Percentiles rank a stretch among this genome's conserved stretches.
Conservation (phyloP, 257 asterid genomes). For the Solanum lycopersicoides region DNA sequence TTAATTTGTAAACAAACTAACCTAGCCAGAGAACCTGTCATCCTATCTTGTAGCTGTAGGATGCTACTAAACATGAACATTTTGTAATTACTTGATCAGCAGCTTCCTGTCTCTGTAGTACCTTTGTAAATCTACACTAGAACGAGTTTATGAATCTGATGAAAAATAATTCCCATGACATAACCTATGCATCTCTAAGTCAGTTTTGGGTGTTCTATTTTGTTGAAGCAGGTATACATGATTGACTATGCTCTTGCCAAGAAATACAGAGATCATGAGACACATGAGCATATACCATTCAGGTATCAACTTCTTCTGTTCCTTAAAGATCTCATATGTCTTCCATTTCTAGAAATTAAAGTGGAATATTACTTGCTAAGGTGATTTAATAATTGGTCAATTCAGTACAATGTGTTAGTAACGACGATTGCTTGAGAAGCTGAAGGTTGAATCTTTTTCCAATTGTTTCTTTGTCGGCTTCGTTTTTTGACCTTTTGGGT, state of each 20-base stretch:
- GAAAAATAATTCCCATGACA: not conserved
- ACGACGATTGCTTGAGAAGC: not conserved
- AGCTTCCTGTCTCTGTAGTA: not conserved
- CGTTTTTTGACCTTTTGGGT: not conserved
- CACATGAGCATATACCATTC: conserved; percentile 91
- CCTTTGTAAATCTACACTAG: not conserved
- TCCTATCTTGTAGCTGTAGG: not conserved
- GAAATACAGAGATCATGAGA: conserved; percentile 79
- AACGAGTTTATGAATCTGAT: not conserved
- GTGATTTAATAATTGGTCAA: not conserved
- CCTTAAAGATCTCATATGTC: not conserved
- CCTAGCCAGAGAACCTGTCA: not conserved
- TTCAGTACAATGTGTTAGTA: not conserved
- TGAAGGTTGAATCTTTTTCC: not conserved
- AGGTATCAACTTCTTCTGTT: conserved; percentile 33
- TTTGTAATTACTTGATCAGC: not conserved
- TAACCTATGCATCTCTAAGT: not conserved
- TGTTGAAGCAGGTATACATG: conserved; percentile 54
- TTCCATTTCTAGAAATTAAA: not conserved
- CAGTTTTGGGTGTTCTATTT: not conserved
- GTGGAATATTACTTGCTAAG: not conserved
- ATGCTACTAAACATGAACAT: not conserved
- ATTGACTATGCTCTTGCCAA: conserved; percentile 95
- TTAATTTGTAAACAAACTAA: not conserved
- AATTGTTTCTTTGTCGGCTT: not conserved